These are phyloP conservation scores for Aspergillus chevalieri DNA, from an alignment of 2,329 filamentous ascomycete species.

Conservation along the genomic window DNA sequence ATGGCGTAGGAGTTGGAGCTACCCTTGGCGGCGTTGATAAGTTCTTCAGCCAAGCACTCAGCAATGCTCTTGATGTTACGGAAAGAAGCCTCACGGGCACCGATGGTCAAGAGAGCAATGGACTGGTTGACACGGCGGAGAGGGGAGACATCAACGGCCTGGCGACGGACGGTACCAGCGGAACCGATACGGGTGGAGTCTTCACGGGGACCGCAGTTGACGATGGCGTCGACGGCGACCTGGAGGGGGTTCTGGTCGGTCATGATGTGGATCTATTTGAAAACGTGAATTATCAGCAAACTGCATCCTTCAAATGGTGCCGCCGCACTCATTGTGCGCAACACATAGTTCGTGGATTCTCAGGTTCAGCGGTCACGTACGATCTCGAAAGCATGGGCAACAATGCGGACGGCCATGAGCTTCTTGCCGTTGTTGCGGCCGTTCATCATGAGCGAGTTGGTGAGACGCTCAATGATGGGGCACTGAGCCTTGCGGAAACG, in stretches of 20 bases:
- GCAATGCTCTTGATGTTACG: slow-evolving; percentile 99
- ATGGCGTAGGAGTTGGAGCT: slow-evolving; percentile 99
- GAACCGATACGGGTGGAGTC: slow-evolving; percentile 99
- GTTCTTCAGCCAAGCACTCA: slow-evolving; percentile 98
- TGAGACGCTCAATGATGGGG: slow-evolving; percentile 99
- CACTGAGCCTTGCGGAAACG: slow-evolving; percentile 99
- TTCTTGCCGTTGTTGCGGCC: slow-evolving; percentile 99
- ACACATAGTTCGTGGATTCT: neutral
- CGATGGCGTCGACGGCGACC: slow-evolving; percentile 97
- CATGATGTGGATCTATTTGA: slow-evolving; percentile 92
- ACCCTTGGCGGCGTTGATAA: slow-evolving; percentile 99
- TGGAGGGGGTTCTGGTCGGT: slow-evolving; percentile 99
- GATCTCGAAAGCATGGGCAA: slow-evolving; percentile 98
- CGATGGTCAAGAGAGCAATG: slow-evolving; percentile 96
- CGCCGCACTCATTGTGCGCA: neutral
- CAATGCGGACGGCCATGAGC: slow-evolving; percentile 99
- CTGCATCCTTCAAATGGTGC: neutral
- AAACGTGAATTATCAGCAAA: slow-evolving; percentile 15
- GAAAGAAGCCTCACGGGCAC: slow-evolving; percentile 97
- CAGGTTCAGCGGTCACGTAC: slow-evolving; percentile 56
- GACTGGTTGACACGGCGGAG: slow-evolving; percentile 99
- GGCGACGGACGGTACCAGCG: slow-evolving; percentile 98
- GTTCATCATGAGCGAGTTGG: slow-evolving; percentile 99
- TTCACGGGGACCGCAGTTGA: slow-evolving; percentile 99
- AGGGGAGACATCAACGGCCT: slow-evolving; percentile 99